Base-by-base conservation (phyloP, 495 filamentous ascomycete genomes). In the Talaromyces borbonicus region DNA sequence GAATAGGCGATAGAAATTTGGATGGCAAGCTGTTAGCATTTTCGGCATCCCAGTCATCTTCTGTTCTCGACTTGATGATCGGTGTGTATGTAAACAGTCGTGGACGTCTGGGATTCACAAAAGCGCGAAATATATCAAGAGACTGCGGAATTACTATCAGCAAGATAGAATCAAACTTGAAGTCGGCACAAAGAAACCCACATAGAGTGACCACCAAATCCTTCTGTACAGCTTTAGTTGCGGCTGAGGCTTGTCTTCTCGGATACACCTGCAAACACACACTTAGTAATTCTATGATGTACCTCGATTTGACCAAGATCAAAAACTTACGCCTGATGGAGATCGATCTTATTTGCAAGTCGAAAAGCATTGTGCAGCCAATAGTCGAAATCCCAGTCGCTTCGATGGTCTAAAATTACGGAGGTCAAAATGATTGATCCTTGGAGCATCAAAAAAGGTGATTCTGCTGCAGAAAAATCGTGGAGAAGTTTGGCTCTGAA, bases 381-480 rank as follows among this genome's bases (percentile, higher is more conserved):
- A 41, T 53, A 53, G 48, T 48, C 51, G 50, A 53, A 53, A 26
- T 53, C 51, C 39, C 42, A 48, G 48, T 53, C 51, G 40, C 48
- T 53, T 24, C 48, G 51, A 42, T 49, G 48, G 51, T 53, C 51
- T 39, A 53, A 48, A 46, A 53, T 51, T 31, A 53, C 51, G 27
- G 46, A 45, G 40, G 39, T 46, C 47, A 53, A 53, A 33, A 53
- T 51, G 38, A 53, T 53, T 23, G 48, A 53, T 50, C 48, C 51
- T 41, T 53, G 51, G 41, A 53, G 51, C 51, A 51, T 50, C 51
- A 53, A 53, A 31, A 53, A 46, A 47, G 48, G 48, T 40, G 46
- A 47, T 46, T 53, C 51, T 53, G 50, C 51, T 31, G 41, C 51
- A 19, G 48, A 48, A 51, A 53, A 53, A 33, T 51, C 51, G 48